These are phyloP conservation scores for Acanthamoeba lenticulata DNA, from an alignment of 208 protist species.

Conservation along the genomic window DNA sequence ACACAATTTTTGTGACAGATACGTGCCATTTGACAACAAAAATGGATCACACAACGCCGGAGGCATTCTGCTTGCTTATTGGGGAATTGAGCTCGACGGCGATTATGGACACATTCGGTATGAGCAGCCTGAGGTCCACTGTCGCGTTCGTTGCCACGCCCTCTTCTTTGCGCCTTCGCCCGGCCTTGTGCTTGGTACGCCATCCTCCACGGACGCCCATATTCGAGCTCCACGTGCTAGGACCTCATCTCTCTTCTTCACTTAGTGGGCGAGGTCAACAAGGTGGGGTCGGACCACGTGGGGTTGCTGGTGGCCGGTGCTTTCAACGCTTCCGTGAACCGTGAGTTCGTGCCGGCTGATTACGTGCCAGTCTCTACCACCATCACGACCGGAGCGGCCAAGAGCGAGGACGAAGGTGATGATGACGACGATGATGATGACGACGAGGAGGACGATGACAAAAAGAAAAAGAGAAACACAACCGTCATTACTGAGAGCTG, in stretches of 20 bases:
- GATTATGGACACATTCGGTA: neutral
- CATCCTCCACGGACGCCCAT: neutral
- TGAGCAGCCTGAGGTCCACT: conserved; percentile 37
- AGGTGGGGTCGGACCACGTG: conserved; percentile 45
- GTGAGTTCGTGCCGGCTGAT: neutral
- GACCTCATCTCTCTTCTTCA: neutral
- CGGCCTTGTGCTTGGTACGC: neutral
- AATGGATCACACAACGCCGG: no score
- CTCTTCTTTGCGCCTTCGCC: conserved; percentile 10
- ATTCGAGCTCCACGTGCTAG: neutral
- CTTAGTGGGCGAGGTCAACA: conserved; percentile 49
- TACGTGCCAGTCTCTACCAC: neutral
- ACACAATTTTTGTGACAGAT: neutral
- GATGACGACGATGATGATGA: neutral
- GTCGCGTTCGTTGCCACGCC: neutral
- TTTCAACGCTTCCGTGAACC: conserved; percentile 29
- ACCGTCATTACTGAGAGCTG: neutral
- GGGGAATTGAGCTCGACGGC: neutral
- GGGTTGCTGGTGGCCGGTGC: neutral
- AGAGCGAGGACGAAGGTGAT: neutral
- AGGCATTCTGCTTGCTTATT: conserved; percentile 22
- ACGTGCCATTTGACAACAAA: neutral
- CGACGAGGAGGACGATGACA: neutral
- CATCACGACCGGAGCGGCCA: neutral
- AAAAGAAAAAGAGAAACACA: neutral